phyloP scores from a whole-genome alignment of 805 yeast species.

The Starmerella tilneyi region DNA sequence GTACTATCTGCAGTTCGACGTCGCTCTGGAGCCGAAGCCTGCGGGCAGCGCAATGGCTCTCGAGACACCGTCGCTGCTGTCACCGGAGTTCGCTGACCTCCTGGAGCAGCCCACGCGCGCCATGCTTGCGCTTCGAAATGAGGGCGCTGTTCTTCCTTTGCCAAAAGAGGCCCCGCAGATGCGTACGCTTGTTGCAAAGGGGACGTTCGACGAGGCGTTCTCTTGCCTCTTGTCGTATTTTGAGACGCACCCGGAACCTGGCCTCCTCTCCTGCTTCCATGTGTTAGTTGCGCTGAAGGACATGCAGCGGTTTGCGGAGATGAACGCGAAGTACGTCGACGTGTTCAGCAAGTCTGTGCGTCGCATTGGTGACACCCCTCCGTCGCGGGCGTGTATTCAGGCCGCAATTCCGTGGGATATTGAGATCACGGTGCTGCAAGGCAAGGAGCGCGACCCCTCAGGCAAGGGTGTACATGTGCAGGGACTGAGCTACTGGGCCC shows the following conservation, averaged over 20 bases:
- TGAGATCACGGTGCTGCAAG: constrained; percentile 52
- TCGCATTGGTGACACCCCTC: constrained; percentile 44
- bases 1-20: constrained; percentile 46
- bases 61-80: constrained; percentile 28
- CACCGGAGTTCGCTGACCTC: constrained; percentile 30
- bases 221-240: constrained; percentile 2
- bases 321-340: constrained; percentile 52
- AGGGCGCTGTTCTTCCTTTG: background rate
- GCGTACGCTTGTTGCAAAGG: constrained; percentile 1
- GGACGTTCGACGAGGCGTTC: constrained; percentile 11
- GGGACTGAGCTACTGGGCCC: constrained; percentile 95
- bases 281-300: constrained; percentile 38
- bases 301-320: constrained; percentile 52
- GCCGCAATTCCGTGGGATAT: constrained; percentile 40
- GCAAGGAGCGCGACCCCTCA: constrained; percentile 12
- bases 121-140: background rate
- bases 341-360: constrained; percentile 42
- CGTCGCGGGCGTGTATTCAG: constrained; percentile 78
- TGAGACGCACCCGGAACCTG: background rate
- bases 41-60: constrained; percentile 29
- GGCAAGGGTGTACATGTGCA: constrained; percentile 70
- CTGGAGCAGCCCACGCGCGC: background rate
- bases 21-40: constrained; percentile 34
- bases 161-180: background rate
- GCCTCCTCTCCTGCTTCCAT: constrained; percentile 8